Evolutionary conservation across 768 basidiomycete genomes (phyloP), one percentile per base, ranked within the genome.

Genomic region (Tephrocybe sp.): DNA sequence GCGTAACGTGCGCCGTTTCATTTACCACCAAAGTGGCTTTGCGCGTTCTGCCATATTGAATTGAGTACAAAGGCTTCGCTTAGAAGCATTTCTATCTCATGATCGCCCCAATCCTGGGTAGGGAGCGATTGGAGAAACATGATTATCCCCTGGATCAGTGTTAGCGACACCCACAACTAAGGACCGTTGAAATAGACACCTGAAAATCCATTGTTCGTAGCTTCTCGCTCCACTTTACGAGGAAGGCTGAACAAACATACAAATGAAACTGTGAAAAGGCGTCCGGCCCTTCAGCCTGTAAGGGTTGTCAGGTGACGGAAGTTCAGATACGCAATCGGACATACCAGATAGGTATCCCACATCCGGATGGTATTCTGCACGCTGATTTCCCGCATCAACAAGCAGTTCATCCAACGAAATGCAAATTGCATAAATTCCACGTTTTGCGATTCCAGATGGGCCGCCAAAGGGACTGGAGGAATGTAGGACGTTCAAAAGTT

Each of bases 391-490:
- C 97, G 81, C 96, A 99, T 98, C 53, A 98, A 77, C 45, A 99
- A 71, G 65, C 97, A 98, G 63, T 99, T 98, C 94, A 99, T 98
- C 97, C 97, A 99, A 45, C 97, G 81, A 72, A 99, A 99, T 33
- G 97, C 96, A 62, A 99, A 99, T 66, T 99, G 97, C 87, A 99
- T 97, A 65, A 97, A 99, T 73, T 98, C 95, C 59, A 99, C 94
- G 61, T 90, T 91, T 69, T 99, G 88, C 10, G 85, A 73, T 55
- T 88, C 86, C 45, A 99, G 78, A 70, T 99, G 97, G 6, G 81
- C 73, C 4, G 86, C 79, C n/a, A 99, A 79, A 2, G 93, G 92
- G 17, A 88, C 93, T 96, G 53, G 11, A 53, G 36, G 20, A 37
- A 32, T 32, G 41, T 14, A 41, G 26, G n/a, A n/a, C n/a, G n/a